These are phyloP conservation scores for Sarocladium strictum DNA, from an alignment of 2,329 filamentous ascomycete genomes.

Conservation along the genomic window DNA sequence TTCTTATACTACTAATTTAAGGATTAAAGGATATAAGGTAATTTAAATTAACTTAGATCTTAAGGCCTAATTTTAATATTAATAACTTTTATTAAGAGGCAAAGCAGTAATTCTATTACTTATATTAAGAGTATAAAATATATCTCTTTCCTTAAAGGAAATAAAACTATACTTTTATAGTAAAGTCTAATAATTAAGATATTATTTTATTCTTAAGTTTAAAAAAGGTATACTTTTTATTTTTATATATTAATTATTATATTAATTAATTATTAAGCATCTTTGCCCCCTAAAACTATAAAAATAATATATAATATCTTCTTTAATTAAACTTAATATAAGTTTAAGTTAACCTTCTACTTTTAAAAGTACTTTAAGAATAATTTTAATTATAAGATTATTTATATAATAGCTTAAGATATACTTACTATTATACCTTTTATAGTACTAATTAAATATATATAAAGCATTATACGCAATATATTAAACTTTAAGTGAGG, in stretches of 20 bases:
- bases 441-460: neutral
- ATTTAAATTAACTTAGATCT: neutral
- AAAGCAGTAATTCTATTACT: neutral
- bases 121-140: too few relatives aligned
- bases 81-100: neutral
- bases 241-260: too few relatives aligned
- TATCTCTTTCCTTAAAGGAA: too few relatives aligned
- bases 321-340: neutral
- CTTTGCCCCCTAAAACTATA: neutral
- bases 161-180: neutral
- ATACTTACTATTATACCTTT: neutral
- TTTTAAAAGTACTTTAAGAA: neutral
- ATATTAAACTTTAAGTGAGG: too few relatives aligned
- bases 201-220: too few relatives aligned
- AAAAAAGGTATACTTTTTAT: too few relatives aligned
- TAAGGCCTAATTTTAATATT: neutral
- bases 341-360: neutral
- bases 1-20: too few relatives aligned
- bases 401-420: neutral
- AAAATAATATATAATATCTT: neutral
- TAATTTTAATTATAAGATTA: neutral
- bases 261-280: neutral
- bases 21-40: neutral
- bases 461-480: too few relatives aligned
- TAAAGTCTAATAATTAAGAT: neutral